Percentiles rank a stretch among this genome's conserved stretches.
Conservation (phyloP, 164 flowering plant species). For the Berberis vulgaris region DNA sequence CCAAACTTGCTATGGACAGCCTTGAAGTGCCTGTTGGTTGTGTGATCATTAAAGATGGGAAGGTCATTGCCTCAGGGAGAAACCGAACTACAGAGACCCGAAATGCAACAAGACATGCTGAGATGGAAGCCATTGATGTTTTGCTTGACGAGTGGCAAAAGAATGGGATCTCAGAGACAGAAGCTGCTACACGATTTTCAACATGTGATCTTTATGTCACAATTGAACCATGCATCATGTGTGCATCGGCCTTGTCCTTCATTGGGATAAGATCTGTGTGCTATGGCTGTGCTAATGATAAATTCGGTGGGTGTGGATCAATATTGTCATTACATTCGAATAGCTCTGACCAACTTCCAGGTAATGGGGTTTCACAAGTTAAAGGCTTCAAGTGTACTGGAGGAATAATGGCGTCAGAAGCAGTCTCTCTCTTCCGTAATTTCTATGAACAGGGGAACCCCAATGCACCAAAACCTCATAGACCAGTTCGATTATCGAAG, state of each 20-base stretch:
- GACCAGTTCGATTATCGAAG: slow-evolving; percentile 24
- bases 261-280: slow-evolving; percentile 75
- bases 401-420: slow-evolving; percentile 83
- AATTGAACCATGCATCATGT: slow-evolving; percentile 99
- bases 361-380: slow-evolving; percentile 19
- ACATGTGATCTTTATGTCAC: slow-evolving; percentile 78
- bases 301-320: slow-evolving; percentile 97
- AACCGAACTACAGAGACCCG: slow-evolving; percentile 83
- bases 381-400: slow-evolving; percentile 65
- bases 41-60: slow-evolving; percentile 65
- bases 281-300: slow-evolving; percentile 91
- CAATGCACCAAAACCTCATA: slow-evolving; percentile 76
- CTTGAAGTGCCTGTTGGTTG: slow-evolving; percentile 28
- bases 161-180: slow-evolving; percentile 40
- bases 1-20: slow-evolving; percentile 7
- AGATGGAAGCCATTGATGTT: slow-evolving; percentile 86
- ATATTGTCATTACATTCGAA: slow-evolving; percentile 61
- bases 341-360: slow-evolving; percentile 5
- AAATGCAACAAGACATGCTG: slow-evolving; percentile 93
- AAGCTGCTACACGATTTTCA: slow-evolving; percentile 58
- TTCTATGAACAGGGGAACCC: slow-evolving; percentile 94
- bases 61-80: slow-evolving; percentile 69
- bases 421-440: slow-evolving; percentile 58
- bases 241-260: slow-evolving; percentile 79
- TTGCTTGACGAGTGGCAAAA: slow-evolving; percentile 65